Evolutionary conservation across 306 rosid species (phyloP), one percentile per base, ranked within the genome.

Genomic region (Gastrolobium villosum): DNA sequence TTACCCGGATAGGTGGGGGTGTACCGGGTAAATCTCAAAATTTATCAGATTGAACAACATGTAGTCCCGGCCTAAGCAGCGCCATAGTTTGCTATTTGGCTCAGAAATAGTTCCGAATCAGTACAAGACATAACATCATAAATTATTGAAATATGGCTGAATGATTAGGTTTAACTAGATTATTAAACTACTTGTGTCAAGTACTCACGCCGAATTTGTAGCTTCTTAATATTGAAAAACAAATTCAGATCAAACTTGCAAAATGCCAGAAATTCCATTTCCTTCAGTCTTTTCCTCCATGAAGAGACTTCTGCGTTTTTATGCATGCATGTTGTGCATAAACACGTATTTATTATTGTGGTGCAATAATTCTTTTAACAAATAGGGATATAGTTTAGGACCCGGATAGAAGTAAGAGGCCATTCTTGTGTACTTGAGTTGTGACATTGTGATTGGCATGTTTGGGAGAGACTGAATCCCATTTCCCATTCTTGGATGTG

Each of bases 221-320:
- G 48, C 60, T 53, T 52, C 30, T 2, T 59, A 28, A n/a, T 20
- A 28, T 48, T 68, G 8, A 15, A 49, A 70, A 56, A 35, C 35
- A 54, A 52, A 37, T 46, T 62, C 54, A 36, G 44, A 70, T 52
- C 55, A 31, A 76, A 62, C 59, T 41, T 6, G 59, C 44, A 60
- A 59, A 67, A 15, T 5, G 99, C 86, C 86, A 7, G 98, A 93
- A 64, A 95, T 95, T 81, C 96, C 97, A 45, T 95, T 93, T 79
- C 92, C 91, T 76, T 89, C 99, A 4, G 99, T 95, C n/a, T 86
- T 95, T 82, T 88, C 99, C 81, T 89, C 97, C 48, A 88, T 90
- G 94, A 91, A 86, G 77, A 85, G 96, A 89, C 92, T 95, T 36
- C 73, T 84, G 66, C 87, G 44, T 69, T 76, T 78, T 43, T 54